Base-by-base conservation (phyloP, 2,329 filamentous ascomycete species). In the Nannizzia gypsea region DNA sequence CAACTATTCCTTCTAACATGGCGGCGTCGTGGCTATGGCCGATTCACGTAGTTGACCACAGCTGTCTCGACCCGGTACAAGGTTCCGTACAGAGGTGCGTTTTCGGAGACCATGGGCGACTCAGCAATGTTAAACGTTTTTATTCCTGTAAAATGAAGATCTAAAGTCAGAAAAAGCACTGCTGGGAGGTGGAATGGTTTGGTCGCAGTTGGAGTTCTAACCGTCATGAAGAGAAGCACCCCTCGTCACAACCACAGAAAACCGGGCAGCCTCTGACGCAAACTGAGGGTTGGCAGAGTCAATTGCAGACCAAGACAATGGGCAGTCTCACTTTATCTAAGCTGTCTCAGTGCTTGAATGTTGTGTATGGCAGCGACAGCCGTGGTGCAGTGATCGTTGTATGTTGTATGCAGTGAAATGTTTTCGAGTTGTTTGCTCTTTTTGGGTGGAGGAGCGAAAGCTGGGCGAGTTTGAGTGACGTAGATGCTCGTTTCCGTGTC, bases 1-100 rank as follows among this genome's bases (percentile, higher is more conserved):
- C 90, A 65, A 97, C 93, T 67, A 99, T 82, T 67, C 91, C 89
- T 82, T 99, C 93, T 78, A 99, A 84, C 93, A 99, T 99, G 56
- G 28, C 28, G 50, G 26, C 28, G 50, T 31, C 50, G 50, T 28
- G 50, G 50, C 50, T 54, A 34, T 54, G 50, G 93, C 93, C 2
- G 93, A 99, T 73, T 99, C 93, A 3, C 93, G 93, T 64, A 99
- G 83, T 69, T 93, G 84, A 66, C 93, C 83, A 57, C 83, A 57
- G 87, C 86, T 0, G 93, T 99, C n/a, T 28, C 48, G 48, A 52
- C 48, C 22, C 48, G 48, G 48, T n/a, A 28, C n/a, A 26, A 54
- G 50, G 28, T 54, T 54, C 11, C 13, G 20, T 34, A 20, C 28
- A 34, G 26, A 31, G 8, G 34, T 34, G 28, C 24, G 50, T n/a